Evolutionary conservation across 2,329 filamentous ascomycete species (phyloP).

Genomic region (Aspergillus quadricinctus): DNA sequence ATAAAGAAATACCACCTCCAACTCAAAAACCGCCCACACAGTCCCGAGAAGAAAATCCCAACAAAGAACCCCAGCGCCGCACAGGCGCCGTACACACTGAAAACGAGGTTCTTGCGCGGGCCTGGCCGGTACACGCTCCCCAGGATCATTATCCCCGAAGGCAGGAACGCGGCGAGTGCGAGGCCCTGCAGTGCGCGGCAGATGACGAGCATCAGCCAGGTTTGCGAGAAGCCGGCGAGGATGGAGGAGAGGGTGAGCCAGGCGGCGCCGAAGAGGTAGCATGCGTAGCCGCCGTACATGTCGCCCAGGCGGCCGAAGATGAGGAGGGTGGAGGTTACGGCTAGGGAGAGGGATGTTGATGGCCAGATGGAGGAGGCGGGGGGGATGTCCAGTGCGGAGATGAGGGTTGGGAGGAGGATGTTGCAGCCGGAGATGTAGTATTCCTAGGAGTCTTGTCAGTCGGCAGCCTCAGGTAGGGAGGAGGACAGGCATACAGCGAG

Average conservation of each 20-base stretch:
- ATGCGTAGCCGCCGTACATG: conserved; percentile 59
- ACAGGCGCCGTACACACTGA: conserved; percentile 54
- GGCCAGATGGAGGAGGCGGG: conserved; percentile 58
- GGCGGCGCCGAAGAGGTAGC: conserved; percentile 58
- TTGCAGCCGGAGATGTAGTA: conserved; percentile 75
- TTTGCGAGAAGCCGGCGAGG: conserved; percentile 64
- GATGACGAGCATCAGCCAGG: conserved; percentile 66
- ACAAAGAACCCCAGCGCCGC: conserved; percentile 47
- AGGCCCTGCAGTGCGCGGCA: conserved; percentile 72
- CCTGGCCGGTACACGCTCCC: conserved; percentile 63
- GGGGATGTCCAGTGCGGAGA: conserved; percentile 60
- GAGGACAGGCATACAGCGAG: conserved; percentile 45
- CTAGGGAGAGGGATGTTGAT: conserved; percentile 49
- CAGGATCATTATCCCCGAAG: conserved; percentile 63
- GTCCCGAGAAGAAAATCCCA: conserved; percentile 62
- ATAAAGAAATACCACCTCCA: conserved; percentile 70
- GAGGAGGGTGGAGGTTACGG: conserved; percentile 46
- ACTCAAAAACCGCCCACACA: conserved; percentile 50
- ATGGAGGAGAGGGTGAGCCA: conserved; percentile 68
- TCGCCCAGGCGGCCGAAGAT: conserved; percentile 55
- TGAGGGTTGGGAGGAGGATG: conserved; percentile 62
- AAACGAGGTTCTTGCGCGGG: conserved; percentile 64
- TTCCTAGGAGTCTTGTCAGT: conserved; percentile 45
- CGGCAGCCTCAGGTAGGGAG: not conserved
- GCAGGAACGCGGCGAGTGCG: conserved; percentile 67